These are phyloP conservation scores for Nitzschia sp. DNA, from an alignment of 108 stramenopile species.

Conservation along the genomic window DNA sequence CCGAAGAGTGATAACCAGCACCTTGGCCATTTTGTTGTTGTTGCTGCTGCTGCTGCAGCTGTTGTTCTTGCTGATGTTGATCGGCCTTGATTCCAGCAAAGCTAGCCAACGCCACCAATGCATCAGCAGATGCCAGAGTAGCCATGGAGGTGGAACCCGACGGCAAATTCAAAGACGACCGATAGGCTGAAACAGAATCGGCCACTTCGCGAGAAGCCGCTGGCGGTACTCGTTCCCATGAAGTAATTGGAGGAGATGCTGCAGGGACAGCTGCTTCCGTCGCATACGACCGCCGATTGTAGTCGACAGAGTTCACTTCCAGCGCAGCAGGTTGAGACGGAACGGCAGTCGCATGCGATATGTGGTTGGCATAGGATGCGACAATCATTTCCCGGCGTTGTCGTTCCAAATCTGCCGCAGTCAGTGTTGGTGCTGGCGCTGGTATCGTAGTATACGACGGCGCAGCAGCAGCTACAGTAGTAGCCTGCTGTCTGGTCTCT, in stretches of 20 bases:
- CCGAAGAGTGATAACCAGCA: too few relatives aligned
- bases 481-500: background rate
- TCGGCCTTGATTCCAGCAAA: slow-evolving; percentile 20
- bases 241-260: background rate
- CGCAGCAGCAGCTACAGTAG: background rate
- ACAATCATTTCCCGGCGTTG: slow-evolving; percentile 18
- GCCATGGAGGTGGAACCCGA: slow-evolving; percentile 7
- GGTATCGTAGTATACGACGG: background rate
- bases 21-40: too few relatives aligned
- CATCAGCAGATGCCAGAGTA: slow-evolving; percentile 27
- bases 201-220: background rate
- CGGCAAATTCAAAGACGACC: too few relatives aligned
- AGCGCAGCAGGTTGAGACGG: background rate
- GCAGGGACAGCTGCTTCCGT: slow-evolving; percentile 2
- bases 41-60: background rate
- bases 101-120: slow-evolving; percentile 23
- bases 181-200: background rate
- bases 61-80: background rate
- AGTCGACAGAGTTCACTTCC: slow-evolving; percentile 13
- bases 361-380: slow-evolving; percentile 25
- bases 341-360: background rate
- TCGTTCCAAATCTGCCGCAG: slow-evolving; percentile 11
- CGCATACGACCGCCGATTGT: background rate
- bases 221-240: background rate
- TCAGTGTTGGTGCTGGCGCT: too few relatives aligned